Evolutionary conservation across 106 monocot genomes (phyloP).

Genomic region (Phalaenopsis equestris): DNA sequence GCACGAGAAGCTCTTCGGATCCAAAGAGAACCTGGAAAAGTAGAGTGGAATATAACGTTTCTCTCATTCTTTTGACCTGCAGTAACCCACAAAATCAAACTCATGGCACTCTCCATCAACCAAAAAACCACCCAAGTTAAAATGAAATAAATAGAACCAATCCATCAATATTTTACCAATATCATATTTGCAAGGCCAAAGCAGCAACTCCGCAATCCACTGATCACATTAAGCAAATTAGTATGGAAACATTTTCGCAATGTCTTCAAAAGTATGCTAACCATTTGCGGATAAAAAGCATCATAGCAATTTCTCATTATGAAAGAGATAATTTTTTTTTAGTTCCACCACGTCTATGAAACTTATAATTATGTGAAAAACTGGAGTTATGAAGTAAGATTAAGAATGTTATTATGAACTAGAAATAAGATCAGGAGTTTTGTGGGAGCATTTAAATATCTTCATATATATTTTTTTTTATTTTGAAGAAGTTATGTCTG

Average conservation of each 20-base stretch:
- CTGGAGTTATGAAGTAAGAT: background rate
- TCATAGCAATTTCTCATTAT: background rate
- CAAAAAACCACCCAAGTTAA: background rate
- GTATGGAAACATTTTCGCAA: background rate
- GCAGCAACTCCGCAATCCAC: slow-evolving; percentile 83
- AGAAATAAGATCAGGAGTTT: background rate
- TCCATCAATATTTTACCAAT: slow-evolving; percentile 48
- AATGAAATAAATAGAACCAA: background rate
- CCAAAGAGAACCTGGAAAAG: slow-evolving; percentile 55
- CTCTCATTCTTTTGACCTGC: slow-evolving; percentile 90
- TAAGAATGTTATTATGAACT: background rate
- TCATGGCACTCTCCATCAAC: background rate
- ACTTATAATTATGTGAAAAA: background rate
- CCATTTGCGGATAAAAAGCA: background rate
- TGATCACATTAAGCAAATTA: slow-evolving; percentile 30
- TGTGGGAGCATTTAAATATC: background rate
- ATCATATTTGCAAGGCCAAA: slow-evolving; percentile 92
- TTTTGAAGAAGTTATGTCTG: no score
- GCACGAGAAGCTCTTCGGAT: background rate
- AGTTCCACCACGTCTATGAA: background rate
- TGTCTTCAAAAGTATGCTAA: background rate
- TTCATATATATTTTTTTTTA: no score
- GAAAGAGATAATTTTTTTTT: background rate
- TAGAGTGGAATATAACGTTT: slow-evolving; percentile 64
- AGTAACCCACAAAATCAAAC: background rate